Evolutionary conservation across 768 basidiomycete species (phyloP).

Genomic region (Rhizopogon vesiculosus): DNA sequence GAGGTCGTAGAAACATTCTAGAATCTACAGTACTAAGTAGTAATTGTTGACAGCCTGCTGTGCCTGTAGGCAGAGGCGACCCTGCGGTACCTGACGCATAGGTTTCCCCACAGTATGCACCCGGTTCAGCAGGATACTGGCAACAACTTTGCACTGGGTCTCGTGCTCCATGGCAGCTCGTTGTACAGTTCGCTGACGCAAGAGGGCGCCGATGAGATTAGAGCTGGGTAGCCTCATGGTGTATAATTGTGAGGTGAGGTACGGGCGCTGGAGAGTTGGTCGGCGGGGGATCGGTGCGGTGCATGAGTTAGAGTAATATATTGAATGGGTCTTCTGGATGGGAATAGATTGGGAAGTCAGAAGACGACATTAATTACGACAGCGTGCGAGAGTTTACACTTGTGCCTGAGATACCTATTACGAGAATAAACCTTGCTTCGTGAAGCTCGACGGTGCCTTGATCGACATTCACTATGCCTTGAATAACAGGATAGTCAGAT

Average conservation of each 20-base stretch:
- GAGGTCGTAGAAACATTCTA: conserved; percentile 28
- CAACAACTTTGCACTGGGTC: conserved; percentile 47
- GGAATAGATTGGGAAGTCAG: conserved; percentile 10
- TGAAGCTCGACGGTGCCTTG: too few species aligned
- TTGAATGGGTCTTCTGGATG: conserved; percentile 23
- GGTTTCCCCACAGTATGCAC: conserved; percentile 40
- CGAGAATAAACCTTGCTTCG: too few species aligned
- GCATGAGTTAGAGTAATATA: conserved; percentile 18
- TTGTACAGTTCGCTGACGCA: conserved; percentile 27
- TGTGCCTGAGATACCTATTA: too few species aligned
- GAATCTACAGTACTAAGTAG: too few species aligned
- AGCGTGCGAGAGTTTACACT: conserved; percentile 15
- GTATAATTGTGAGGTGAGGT: conserved; percentile 20
- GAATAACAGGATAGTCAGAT: too few species aligned
- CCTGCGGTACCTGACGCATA: conserved; percentile 37
- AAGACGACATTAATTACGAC: conserved; percentile 16
- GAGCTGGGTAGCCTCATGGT: conserved; percentile 21
- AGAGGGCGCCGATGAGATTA: conserved; percentile 17
- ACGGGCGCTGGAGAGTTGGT: conserved; percentile 19
- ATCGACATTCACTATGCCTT: too few species aligned
- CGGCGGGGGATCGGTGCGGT: conserved; percentile 2
- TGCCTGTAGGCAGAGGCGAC: conserved; percentile 40
- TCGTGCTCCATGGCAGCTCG: conserved; percentile 31
- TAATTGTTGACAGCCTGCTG: conserved; percentile 47
- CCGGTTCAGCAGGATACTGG: too few species aligned